Base-by-base conservation (phyloP, 805 yeast genomes). In the Scheffersomyces amazonensis region DNA sequence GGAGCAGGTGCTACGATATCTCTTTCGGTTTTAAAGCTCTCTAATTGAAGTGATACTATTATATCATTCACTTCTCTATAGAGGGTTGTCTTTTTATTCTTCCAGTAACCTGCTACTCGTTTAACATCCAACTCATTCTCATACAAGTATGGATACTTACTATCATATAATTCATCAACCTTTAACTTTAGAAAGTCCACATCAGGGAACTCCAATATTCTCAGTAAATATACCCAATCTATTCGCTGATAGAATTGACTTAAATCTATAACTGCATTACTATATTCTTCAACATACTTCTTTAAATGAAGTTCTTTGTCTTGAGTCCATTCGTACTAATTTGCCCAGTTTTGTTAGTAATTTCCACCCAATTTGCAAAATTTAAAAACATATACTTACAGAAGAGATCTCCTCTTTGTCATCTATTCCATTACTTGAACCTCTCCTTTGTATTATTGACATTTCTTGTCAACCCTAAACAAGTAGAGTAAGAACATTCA, bases 91-190 rank as follows among this genome's bases (percentile, higher is more conserved):
- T 33, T 31, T 25, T 32, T 38, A 13, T 24, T 25, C 9, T 32
- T 35, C 43, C 42, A 41, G 13, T 32, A 25, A 7, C 27, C 28
- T n/a, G 36, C 15, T 2, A 42, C 21, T 4, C 31, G 38, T 12
- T 17, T 28, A 3, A 41, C 32, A 21, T 36, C 41, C 24, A 41
- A 20, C 10, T 40, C 34, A 23, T 41, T 32, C n/a, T 20, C 36
- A 11, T 34, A 34, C 4, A 39, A 21, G 4, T 36, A 32, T 16
- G 36, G 34, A 28, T 37, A 35, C 15, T n/a, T 31, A 16, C 40
- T 41, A 20, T 55, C 60, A 35, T 36, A 53, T 16, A 56, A 31
- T 22, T 52, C 54, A 44, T 58, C 64, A 1, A 50, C 44, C 39
- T 50, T 52, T 12, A 52, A 28, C 35, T 48, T 42, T 2, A 56